These are phyloP conservation scores for Vigna reflexopilosa DNA, from an alignment of 306 rosid species.

Conservation along the genomic window DNA sequence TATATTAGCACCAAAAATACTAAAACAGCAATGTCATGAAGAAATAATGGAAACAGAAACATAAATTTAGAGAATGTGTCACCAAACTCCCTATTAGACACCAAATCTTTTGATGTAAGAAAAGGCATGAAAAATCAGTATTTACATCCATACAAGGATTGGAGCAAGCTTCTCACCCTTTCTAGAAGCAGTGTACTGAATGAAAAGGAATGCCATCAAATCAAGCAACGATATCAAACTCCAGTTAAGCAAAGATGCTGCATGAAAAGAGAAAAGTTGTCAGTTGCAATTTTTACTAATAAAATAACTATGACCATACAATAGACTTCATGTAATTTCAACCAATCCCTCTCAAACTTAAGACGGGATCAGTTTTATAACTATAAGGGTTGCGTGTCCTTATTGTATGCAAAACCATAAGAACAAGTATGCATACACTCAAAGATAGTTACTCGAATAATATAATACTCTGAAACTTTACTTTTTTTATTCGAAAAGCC, in stretches of 20 bases:
- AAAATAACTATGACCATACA: constrained; percentile 17
- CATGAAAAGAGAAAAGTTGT: constrained; percentile 35
- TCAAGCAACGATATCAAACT: constrained; percentile 56
- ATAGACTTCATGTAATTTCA: constrained; percentile 21
- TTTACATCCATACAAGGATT: constrained; percentile 13
- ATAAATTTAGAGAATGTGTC: not conserved
- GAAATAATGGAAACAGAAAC: constrained; percentile 27
- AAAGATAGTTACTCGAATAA: not conserved
- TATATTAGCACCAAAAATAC: constrained; percentile 30
- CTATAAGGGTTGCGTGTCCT: not conserved
- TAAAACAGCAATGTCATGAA: not conserved
- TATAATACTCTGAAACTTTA: not conserved
- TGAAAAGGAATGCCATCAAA: constrained; percentile 51
- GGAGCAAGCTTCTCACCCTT: constrained; percentile 50
- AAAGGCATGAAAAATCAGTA: constrained; percentile 12
- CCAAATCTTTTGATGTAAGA: constrained; percentile 1
- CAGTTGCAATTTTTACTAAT: constrained; percentile 7
- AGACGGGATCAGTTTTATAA: not conserved
- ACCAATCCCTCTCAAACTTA: constrained; percentile 18
- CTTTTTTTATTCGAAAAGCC: not conserved
- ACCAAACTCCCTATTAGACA: constrained; percentile 18
- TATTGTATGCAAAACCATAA: constrained; percentile 20
- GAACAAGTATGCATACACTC: not conserved
- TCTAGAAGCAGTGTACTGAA: constrained; percentile 52
- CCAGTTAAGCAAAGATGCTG: constrained; percentile 57